phyloP scores from a whole-genome alignment of 805 yeast genomes.

The Wickerhamomyces queroliae region DNA sequence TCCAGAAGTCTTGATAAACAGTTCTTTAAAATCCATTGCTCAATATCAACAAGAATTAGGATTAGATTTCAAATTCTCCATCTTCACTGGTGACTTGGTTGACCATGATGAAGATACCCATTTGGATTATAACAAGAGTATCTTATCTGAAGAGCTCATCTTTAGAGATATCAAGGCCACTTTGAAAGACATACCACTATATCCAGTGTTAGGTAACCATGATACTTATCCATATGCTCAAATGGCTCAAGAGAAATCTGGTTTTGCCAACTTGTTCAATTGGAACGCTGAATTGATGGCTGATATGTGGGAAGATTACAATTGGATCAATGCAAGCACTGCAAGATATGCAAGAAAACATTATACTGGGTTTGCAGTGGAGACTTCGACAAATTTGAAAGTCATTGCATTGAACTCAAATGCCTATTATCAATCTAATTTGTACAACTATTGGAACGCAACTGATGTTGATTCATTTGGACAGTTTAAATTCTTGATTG shows the following conservation, averaged over 20 bases:
- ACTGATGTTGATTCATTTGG: slow-evolving; percentile 58
- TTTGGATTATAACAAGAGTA: too few species aligned
- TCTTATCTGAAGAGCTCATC: slow-evolving; percentile 37
- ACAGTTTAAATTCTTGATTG: slow-evolving; percentile 51
- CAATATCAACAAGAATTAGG: slow-evolving; percentile 24
- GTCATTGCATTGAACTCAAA: slow-evolving; percentile 62
- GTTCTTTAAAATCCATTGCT: slow-evolving; percentile 38
- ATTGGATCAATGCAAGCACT: too few species aligned
- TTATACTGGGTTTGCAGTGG: slow-evolving; percentile 56
- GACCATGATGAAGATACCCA: slow-evolving; percentile 55
- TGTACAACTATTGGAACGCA: slow-evolving; percentile 47
- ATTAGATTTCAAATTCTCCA: slow-evolving; percentile 45
- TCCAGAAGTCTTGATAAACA: slow-evolving; percentile 53
- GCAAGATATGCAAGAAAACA: slow-evolving; percentile 38
- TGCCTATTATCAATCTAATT: slow-evolving; percentile 59
- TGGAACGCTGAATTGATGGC: too few species aligned
- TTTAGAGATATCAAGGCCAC: too few species aligned
- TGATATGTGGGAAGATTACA: too few species aligned
- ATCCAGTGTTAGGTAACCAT: slow-evolving; percentile 61
- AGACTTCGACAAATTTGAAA: slow-evolving; percentile 50
- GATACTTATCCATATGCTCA: too few species aligned
- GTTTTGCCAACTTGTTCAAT: too few species aligned
- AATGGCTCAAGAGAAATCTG: too few species aligned
- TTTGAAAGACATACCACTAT: slow-evolving; percentile 46
- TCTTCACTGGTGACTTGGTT: slow-evolving; percentile 68